Base-by-base conservation (phyloP, 345 rosid species). In the Raphanus raphanistrum region DNA sequence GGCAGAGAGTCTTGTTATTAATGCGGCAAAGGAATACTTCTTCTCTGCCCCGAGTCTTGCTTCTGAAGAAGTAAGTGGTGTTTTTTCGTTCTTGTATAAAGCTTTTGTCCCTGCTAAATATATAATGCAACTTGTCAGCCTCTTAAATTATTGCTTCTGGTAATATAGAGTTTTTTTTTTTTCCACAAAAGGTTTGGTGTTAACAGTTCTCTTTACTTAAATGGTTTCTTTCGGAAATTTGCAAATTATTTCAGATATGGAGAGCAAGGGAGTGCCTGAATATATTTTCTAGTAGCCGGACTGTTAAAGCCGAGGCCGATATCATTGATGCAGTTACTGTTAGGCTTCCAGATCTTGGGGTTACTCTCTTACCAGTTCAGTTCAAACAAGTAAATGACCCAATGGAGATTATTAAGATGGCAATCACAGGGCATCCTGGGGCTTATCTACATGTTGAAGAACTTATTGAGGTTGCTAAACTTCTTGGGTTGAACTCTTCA, bases 381-480 rank as follows among this genome's bases (percentile, higher is more conserved):
- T 95, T 90, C 84, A 91, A 90, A 82, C 98, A 95, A 86, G 90
- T 92, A 81, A 93, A 90, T 73, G 96, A 95, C 76, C 98, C 97
- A 12, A 89, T 91, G 97, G 98, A 92, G 85, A 90, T 95, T 68
- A 87, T 95, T 65, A 92, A 91, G 85, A 91, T 92, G 98, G 94
- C 96, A 72, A 88, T 95, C 71, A 85, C 90, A 70, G 88, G 88
- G 76, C 94, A 91, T 82, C 86, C 92, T 80, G 96, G 98, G 66
- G 97, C 90, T 69, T 95, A 95, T 84, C 73, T 92, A 38, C 92
- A 91, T 72, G 99, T 90, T 68, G 99, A 92, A 60, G 97, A 90
- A 75, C 85, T 95, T 70, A 83, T 91, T 82, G 98, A 95, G 82
- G 98, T 95, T 73, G 93, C 99, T 81, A 92, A 88, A 84, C 92